A percentile compares a stretch with the other conserved stretches of the same genome.
These are phyloP conservation scores for Phlyctochytrium arcticum DNA, from an alignment of 192 early-diverging fungal genomes.

Conservation along the genomic window DNA sequence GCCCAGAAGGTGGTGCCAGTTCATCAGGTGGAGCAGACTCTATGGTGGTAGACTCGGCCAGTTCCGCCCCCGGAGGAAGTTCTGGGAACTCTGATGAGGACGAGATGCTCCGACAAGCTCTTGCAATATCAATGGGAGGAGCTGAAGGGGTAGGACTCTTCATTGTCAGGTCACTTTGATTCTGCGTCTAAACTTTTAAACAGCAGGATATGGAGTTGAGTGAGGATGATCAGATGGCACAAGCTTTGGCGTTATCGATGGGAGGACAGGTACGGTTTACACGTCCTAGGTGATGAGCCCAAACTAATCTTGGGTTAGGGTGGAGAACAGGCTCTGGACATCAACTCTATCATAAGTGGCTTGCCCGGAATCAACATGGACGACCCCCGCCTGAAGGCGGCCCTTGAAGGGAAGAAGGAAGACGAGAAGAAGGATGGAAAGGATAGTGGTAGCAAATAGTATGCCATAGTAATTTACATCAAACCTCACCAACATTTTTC, in stretches of 20 bases:
- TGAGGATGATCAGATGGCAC: slow-evolving; percentile 69
- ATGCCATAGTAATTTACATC: no score
- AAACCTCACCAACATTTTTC: no score
- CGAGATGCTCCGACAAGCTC: slow-evolving; percentile 62
- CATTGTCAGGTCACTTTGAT: no score
- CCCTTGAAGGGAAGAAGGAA: slow-evolving; percentile 20
- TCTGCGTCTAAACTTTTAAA: not conserved
- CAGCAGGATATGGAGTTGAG: slow-evolving; percentile 66
- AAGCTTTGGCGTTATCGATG: slow-evolving; percentile 77
- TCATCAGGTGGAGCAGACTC: slow-evolving; percentile 18
- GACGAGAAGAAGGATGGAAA: slow-evolving; percentile 17
- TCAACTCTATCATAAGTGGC: slow-evolving; percentile 70
- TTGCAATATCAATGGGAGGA: slow-evolving; percentile 65
- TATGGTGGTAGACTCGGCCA: slow-evolving; percentile 39
- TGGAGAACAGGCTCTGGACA: slow-evolving; percentile 21
- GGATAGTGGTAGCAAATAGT: not conserved
- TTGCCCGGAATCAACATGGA: slow-evolving; percentile 85
- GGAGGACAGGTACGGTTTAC: not conserved
- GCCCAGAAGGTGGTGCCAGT: not conserved
- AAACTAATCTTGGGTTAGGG: slow-evolving; percentile 13
- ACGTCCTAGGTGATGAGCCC: not conserved
- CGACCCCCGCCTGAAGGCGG: slow-evolving; percentile 76
- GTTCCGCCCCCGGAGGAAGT: slow-evolving; percentile 3
- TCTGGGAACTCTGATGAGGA: slow-evolving; percentile 36
- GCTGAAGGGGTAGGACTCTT: not conserved